phyloP scores from a whole-genome alignment of 2,329 filamentous ascomycete genomes.

The Coniochaeta sp. region DNA sequence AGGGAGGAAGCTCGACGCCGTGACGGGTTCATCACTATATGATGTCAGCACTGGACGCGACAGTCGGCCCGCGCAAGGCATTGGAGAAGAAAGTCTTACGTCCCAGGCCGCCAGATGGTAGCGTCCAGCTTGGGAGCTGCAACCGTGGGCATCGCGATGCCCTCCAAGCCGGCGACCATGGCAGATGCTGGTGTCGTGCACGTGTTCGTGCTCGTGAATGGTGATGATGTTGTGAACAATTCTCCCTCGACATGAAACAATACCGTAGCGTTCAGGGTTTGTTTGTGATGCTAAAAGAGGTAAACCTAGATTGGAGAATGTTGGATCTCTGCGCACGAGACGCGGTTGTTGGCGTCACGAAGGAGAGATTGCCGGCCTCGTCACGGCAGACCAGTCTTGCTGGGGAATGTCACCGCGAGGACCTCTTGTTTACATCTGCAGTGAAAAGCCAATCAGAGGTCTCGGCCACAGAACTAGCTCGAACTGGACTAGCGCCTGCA shows the following conservation, averaged over 20 bases:
- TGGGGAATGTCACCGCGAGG: neutral
- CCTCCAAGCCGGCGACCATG: neutral
- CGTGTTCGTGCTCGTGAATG: neutral
- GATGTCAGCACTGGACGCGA: slow-evolving; percentile 4
- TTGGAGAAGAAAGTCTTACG: neutral
- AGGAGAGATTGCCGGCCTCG: neutral
- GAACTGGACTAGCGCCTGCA: neutral
- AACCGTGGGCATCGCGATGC: neutral
- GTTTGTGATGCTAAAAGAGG: neutral
- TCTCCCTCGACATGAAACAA: neutral
- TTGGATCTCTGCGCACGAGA: neutral
- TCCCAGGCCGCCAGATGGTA: neutral
- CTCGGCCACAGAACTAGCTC: neutral
- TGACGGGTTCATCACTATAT: slow-evolving; percentile 9
- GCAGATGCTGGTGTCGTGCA: neutral
- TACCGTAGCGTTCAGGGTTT: neutral
- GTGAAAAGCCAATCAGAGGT: neutral
- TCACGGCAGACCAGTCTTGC: neutral
- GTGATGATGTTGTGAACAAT: neutral
- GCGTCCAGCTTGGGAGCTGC: neutral
- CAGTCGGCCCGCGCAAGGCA: neutral
- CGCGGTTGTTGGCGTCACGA: neutral
- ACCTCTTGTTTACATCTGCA: slow-evolving; percentile 1
- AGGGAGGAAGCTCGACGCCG: slow-evolving; percentile 16
- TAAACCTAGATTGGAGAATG: neutral